phyloP scores from a whole-genome alignment of 331 rosid species.

The Quercus lobata region DNA sequence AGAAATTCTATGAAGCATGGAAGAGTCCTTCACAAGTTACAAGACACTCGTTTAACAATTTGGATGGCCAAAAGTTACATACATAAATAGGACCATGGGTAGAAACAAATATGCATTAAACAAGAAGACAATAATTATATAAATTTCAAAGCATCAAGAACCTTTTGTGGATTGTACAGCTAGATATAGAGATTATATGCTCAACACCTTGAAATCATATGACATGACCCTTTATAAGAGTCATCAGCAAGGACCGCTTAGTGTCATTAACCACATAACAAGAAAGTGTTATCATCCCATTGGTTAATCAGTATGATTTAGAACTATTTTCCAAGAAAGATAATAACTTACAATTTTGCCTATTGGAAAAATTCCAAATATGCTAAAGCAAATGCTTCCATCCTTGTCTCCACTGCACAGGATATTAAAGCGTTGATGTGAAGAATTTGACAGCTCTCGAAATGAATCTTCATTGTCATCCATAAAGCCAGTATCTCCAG shows the following conservation, averaged over 20 bases:
- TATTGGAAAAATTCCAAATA: slow-evolving; percentile 90
- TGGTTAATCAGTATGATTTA: slow-evolving; percentile 5
- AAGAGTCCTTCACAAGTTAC: background rate
- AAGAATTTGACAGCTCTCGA: slow-evolving; percentile 78
- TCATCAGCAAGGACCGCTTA: background rate
- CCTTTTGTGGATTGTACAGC: background rate
- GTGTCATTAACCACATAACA: background rate
- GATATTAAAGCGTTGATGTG: slow-evolving; percentile 83
- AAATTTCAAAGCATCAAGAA: too few species aligned
- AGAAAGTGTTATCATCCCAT: slow-evolving; percentile 4
- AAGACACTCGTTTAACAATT: background rate
- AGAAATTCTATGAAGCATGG: background rate
- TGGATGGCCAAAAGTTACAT: background rate
- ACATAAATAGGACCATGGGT: background rate
- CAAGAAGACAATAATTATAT: background rate
- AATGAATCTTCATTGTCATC: slow-evolving; percentile 84
- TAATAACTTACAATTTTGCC: slow-evolving; percentile 73
- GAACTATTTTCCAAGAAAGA: slow-evolving; percentile 10
- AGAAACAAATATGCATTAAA: background rate
- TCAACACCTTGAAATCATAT: background rate
- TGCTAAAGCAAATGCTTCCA: slow-evolving; percentile 84
- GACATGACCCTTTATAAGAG: background rate
- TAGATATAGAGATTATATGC: background rate
- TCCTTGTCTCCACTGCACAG: slow-evolving; percentile 92
- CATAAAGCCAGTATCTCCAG: slow-evolving; percentile 83